Evolutionary conservation across 1,284 basidiomycete genomes (phyloP), one percentile per base, ranked within the genome.

Genomic region (Cryptococcus depauperatus): DNA sequence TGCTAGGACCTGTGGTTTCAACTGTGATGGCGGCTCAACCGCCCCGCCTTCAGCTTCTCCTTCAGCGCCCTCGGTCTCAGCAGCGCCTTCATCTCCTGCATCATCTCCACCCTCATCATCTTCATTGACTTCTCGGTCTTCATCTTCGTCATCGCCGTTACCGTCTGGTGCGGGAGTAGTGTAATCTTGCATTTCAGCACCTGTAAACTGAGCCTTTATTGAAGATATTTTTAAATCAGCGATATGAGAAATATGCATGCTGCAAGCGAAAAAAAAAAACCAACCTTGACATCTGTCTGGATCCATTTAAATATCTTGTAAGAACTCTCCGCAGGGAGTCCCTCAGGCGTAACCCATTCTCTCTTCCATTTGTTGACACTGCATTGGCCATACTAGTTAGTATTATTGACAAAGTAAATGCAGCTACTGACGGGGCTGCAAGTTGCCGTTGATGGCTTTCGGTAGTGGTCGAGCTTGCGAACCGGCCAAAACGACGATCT

Each of bases 321-420:
- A 10, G 54, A 57, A 50, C 54, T 59, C 18, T 58, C 61, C 11
- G 60, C 56, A 23, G 58, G 56, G 11, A 61, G 40, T 4, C 59
- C 58, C n/a, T 49, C 48, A 9, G 61, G 61, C 5, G 56, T 40
- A 5, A 54, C 48, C 61, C 61, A 64, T 52, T 56, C 56, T 34
- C 52, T 55, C 21, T 56, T 56, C 59, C 59, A 64, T 38, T 55
- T 59, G 46, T 62, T 58, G 9, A 59, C 61, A 1, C 61, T 62
- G 27, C 10, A 10, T 25, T 26, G 23, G n/a, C 19, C 23, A n/a
- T 19, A 32, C 21, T 9, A 21, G 23, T 21, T 23, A 19, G 14
- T 21, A 13, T 39, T 21, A 16, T n/a, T 38, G 23, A 21, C 13
- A 37, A 25, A 22, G 18, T 27, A 14, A 19, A 41, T 7, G 13